Evolutionary conservation across 202 grass and related monocot genomes (phyloP), one percentile per base, ranked within the genome.

Genomic region (Panicum hallii): DNA sequence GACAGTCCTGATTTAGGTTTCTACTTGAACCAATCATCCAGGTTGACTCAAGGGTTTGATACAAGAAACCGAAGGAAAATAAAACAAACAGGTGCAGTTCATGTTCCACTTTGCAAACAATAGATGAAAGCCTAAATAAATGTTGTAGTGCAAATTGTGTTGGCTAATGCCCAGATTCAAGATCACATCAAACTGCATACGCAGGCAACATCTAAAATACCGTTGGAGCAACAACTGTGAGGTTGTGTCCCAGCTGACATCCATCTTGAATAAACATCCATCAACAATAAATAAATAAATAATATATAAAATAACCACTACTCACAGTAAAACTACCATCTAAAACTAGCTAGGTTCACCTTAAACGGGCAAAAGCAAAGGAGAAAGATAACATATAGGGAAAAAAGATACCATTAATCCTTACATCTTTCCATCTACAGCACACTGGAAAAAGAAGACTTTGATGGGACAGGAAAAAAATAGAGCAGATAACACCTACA

Each of bases 371-470:
- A 75, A 46, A 46, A 68, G 43, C 22, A 84, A 57, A 77, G 45
- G 57, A 44, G 40, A 38, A 53, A 63, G 73, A 17, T 78, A 60
- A 78, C 28, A 36, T 40, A 52, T 38, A 74, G 28, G 14, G 1
- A 72, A 11, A 5, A 60, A 74, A 3, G 1, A 3, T 62, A 50
- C 8, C n/a, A 70, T 72, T 42, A 38, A 38, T 79, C 62, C 4
- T 83, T 79, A 57, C 53, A 67, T 34, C 34, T 50, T 72, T 20
- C 23, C 63, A n/a, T 64, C 72, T 60, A 44, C 36, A 38, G 36
- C 72, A 55, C 41, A 64, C 19, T 58, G 22, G 48, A 74, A 67
- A 38, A 74, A 9, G 52, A 19, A 34, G n/a, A 63, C 46, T 84
- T 81, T 49, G 17, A 60, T 38, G 3, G 73, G 4, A 55, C 40